phyloP scores from a whole-genome alignment of 176 grass and related monocot genomes.

The Carex pumila region DNA sequence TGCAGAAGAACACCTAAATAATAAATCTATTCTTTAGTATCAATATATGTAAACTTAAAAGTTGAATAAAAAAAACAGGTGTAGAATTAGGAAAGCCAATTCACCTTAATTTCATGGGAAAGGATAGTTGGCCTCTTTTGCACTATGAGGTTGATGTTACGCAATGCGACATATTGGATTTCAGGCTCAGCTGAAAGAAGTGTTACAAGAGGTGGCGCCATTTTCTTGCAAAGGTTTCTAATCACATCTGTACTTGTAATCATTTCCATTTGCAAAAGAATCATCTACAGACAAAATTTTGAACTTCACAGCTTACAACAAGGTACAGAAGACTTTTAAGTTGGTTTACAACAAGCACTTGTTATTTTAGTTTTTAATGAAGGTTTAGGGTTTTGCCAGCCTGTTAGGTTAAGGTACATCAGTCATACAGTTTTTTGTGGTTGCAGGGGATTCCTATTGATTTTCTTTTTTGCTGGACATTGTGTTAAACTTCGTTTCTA shows the following conservation, averaged over 20 bases:
- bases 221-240: slow-evolving; percentile 98
- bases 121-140: slow-evolving; percentile 99
- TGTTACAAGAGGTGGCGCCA: slow-evolving; percentile 95
- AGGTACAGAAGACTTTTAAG: background rate
- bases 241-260: slow-evolving; percentile 93
- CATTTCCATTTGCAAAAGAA: slow-evolving; percentile 98
- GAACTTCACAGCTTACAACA: slow-evolving; percentile 1
- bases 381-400: background rate
- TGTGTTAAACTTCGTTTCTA: background rate
- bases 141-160: slow-evolving; percentile 98
- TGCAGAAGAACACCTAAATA: slow-evolving; percentile 98
- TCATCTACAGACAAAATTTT: slow-evolving; percentile 52
- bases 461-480: background rate
- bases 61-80: background rate
- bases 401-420: background rate
- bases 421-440: background rate
- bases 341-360: background rate
- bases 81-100: slow-evolving; percentile 15
- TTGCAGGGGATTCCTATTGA: background rate
- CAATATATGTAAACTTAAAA: background rate
- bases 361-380: background rate
- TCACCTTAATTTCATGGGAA: slow-evolving; percentile 98
- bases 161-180: slow-evolving; percentile 94
- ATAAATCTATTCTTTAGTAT: background rate
- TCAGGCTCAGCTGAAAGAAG: slow-evolving; percentile 96